Base-by-base conservation (phyloP, 2,329 filamentous ascomycete genomes). In the Dothideomycetes sp. region DNA sequence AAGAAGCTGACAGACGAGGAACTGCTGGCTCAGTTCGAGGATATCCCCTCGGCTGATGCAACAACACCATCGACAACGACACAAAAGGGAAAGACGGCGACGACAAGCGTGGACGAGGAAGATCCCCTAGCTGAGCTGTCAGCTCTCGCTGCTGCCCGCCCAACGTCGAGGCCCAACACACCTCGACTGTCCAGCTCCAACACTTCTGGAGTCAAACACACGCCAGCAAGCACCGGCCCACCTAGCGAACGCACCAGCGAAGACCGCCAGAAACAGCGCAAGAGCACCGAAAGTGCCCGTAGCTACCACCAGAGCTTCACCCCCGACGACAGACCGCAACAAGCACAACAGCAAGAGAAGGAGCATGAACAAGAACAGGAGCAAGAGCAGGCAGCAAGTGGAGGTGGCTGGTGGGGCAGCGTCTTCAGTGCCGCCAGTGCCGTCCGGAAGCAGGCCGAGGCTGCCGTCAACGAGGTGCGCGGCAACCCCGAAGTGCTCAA, bases 401-500 rank as follows among this genome's bases (percentile, higher is more conserved):
- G 55, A 43, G 46, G 57, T 33, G 77, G 82, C 45, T 84, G 85
- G 49, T 93, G 86, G 83, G 94, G 86, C 84, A 82, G 85, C 16
- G 65, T 95, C 38, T 74, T 91, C 54, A 84, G 84, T 29, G 88
- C 85, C 0, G 87, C 87, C 24, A 77, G 68, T 49, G 81, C 83
- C n/a, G 84, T 82, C 18, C 79, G 93, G 64, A 94, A 93, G 69
- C 85, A 89, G 61, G 89, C 91, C 33, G 88, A 95, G 64, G 85
- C 82, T 6, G 82, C 88, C 1, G 88, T 94, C 49, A 94, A 89
- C 60, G 86, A 96, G 62, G 88, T 98, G 33, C 85, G 94, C 60
- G 82, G 91, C 58, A 95, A 94, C 54, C 87, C 96, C 58, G 91
- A 98, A 61, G 91, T 89, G 37, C 88, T 89, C 67, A 84, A 85